These are phyloP conservation scores for Cornus florida DNA, from an alignment of 148 eudicot genomes.

Conservation along the genomic window DNA sequence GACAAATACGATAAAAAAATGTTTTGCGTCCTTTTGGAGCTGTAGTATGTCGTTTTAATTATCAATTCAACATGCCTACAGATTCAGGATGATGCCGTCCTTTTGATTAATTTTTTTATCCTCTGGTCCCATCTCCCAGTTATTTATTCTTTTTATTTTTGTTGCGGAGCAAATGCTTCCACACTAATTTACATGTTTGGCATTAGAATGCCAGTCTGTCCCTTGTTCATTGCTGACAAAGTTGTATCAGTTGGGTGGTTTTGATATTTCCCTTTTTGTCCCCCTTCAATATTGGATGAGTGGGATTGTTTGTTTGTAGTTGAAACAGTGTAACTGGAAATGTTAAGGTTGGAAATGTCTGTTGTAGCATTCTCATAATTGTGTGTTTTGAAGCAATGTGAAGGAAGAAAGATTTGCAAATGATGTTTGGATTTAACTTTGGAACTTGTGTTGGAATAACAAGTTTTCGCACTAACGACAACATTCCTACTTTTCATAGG, in stretches of 20 bases:
- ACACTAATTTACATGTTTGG: conserved; percentile 10
- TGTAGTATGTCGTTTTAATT: conserved; percentile 12
- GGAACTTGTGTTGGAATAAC: no score
- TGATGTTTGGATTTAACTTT: no score
- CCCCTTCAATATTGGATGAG: not conserved
- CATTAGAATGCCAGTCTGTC: conserved; percentile 8
- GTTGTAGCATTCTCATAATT: not conserved
- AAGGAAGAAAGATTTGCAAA: no score
- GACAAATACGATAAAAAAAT: not conserved
- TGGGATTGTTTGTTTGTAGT: not conserved
- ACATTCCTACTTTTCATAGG: no score
- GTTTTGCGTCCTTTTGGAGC: conserved; percentile 22
- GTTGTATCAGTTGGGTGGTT: conserved; percentile 11
- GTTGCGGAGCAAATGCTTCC: conserved; percentile 22
- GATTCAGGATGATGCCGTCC: not conserved
- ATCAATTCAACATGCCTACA: conserved; percentile 12
- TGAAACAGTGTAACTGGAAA: conserved; percentile 13
- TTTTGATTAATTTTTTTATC: conserved; percentile 4
- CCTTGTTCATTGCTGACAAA: conserved; percentile 7
- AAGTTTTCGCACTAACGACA: no score
- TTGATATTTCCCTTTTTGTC: not conserved
- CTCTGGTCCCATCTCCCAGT: not conserved
- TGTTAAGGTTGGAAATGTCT: conserved; percentile 14
- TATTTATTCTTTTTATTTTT: not conserved
- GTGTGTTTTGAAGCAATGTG: not conserved